Base-by-base conservation (phyloP, 257 asterid genomes). In the Leonotis leonurus region DNA sequence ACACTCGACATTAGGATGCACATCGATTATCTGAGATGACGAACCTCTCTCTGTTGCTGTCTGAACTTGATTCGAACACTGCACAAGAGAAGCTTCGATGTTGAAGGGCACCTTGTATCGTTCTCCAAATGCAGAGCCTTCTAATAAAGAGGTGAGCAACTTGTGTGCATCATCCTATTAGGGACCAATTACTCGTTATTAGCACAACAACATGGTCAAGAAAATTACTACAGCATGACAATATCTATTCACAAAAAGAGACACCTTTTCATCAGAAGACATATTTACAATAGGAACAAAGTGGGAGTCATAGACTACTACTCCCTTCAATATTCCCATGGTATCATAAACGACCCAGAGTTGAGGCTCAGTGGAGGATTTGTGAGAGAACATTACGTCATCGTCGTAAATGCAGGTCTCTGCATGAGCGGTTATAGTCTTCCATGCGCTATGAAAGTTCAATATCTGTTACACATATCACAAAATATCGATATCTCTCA, bases 401-500 rank as follows among this genome's bases (percentile, higher is more conserved):
- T 67, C 74, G 52, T 75, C 77, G 40, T 62, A 12, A 0, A 2
- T 13, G 70, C 95, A 83, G 3, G 71, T 57, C 50, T 3, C 56
- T 5, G 95, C 88, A 73, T 83, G 88, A 10, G 8, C 51, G 32
- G 74, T 67, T 1, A 67, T 65, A 36, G 21, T 73, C 11, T 67
- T 68, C 90, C 81, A 85, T 21, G 0, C 4, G 17, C 12, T 24
- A 29, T 8, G 30, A 10, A 36, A 40, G 25, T 49, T 35, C 16
- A 73, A 51, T 44, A 71, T 62, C 95, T 85, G 77, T 8, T 40
- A 11, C n/a, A 55, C 50, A 66, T 22, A 33, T 39, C 61, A 68
- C 17, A 33, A 64, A 46, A 41, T 1, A 22, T 32, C 26, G 18
- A n/a, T 24, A 8, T 10, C 14, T 40, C 0, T 25, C 56, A 37